Evolutionary conservation across 164 flowering plant genomes (phyloP).

Genomic region (Aristolochia contorta): DNA sequence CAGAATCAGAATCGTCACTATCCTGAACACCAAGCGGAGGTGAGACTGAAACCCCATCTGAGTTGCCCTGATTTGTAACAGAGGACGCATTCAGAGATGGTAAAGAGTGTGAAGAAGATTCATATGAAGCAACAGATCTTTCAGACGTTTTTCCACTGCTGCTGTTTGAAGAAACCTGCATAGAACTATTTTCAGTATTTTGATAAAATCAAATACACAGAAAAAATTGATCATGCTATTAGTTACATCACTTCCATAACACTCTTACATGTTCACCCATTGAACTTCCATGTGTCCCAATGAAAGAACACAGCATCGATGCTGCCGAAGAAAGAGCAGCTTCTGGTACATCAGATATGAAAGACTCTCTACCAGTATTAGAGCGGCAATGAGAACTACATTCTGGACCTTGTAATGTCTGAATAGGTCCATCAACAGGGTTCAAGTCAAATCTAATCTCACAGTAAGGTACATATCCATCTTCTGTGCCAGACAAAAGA

Average conservation of each 20-base stretch:
- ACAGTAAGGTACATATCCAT: slow-evolving; percentile 68
- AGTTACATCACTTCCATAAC: background rate
- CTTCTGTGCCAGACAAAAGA: slow-evolving; percentile 22
- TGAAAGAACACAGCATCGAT: slow-evolving; percentile 21
- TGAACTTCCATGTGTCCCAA: slow-evolving; percentile 14
- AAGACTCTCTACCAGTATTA: background rate
- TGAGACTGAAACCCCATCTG: slow-evolving; percentile 11
- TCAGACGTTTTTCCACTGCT: background rate
- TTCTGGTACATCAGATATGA: slow-evolving; percentile 17
- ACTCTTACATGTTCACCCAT: slow-evolving; percentile 30
- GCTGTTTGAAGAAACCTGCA: slow-evolving; percentile 17
- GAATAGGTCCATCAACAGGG: slow-evolving; percentile 5
- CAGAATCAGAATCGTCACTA: slow-evolving; percentile 68
- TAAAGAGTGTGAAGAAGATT: slow-evolving; percentile 18
- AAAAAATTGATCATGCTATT: too few relatives aligned
- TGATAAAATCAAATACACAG: background rate
- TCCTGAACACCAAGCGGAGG: slow-evolving; percentile 16
- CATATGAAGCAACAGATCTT: slow-evolving; percentile 13
- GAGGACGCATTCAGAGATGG: slow-evolving; percentile 16
- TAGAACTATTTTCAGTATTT: slow-evolving; percentile 2
- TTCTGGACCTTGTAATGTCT: slow-evolving; percentile 12
- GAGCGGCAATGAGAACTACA: slow-evolving; percentile 5
- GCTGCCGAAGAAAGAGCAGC: slow-evolving; percentile 26
- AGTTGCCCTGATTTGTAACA: slow-evolving; percentile 9
- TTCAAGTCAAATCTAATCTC: slow-evolving; percentile 31